These are phyloP conservation scores for Trichosporon ovoides DNA, from an alignment of 1,284 basidiomycete species.

Conservation along the genomic window DNA sequence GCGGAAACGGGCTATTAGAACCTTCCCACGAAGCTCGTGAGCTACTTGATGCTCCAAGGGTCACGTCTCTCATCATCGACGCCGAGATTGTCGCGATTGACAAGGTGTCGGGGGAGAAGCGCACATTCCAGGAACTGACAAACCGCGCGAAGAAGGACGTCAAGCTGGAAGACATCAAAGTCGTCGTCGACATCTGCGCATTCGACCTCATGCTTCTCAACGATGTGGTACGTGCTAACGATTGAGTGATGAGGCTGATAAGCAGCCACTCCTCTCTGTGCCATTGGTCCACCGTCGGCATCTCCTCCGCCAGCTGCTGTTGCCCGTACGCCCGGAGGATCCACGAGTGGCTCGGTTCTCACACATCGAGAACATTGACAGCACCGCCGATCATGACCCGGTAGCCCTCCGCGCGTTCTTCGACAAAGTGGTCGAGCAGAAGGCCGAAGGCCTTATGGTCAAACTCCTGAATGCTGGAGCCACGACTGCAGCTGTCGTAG, in stretches of 20 bases:
- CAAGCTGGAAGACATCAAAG: constrained; percentile 90
- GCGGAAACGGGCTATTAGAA: neutral
- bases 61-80: constrained; percentile 84
- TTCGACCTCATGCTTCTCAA: constrained; percentile 95
- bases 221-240: constrained; percentile 79
- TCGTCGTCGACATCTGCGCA: constrained; percentile 88
- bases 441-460: constrained; percentile 89
- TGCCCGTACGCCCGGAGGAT: constrained; percentile 52
- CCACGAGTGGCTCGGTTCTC: constrained; percentile 61
- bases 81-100: constrained; percentile 96
- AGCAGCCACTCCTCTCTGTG: constrained; percentile 62
- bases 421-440: constrained; percentile 68
- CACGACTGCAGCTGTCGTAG: constrained; percentile 25
- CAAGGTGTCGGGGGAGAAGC: constrained; percentile 69
- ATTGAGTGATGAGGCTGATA: constrained; percentile 8
- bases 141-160: constrained; percentile 96
- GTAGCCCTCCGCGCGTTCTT: constrained; percentile 70
- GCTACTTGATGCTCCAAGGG: constrained; percentile 27
- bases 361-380: constrained; percentile 74
- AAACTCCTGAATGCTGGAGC: constrained; percentile 60
- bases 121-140: constrained; percentile 97
- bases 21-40: constrained; percentile 27
- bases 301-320: constrained; percentile 60
- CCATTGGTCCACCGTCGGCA: constrained; percentile 69
- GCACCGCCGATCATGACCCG: constrained; percentile 49